Evolutionary conservation across 2,329 filamentous ascomycete species (phyloP), one percentile per base, ranked within the genome.

Genomic region (Raffaelea deltoideospora): DNA sequence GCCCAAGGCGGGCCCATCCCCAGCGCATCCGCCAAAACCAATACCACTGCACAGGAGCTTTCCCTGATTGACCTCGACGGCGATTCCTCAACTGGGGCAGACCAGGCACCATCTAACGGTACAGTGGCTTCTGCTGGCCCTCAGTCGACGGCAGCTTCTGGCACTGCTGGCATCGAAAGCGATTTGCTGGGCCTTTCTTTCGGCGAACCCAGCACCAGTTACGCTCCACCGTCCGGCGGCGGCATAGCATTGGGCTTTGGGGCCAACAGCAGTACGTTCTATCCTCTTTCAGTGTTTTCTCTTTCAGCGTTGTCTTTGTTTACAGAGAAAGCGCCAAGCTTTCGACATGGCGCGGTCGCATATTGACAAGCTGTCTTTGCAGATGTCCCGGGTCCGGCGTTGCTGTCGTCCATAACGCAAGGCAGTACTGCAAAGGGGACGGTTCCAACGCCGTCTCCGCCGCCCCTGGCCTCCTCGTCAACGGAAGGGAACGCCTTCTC

Each of bases 21-120:
- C 13, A 32, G 23, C 20, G 19, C 49, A 4, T 40, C 11, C 10
- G 48, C 11, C 27, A 38, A 9, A 76, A 72, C 18, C 79, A 72
- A 42, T 74, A 75, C 41, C 68, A 72, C 43, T 66, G 79, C 33
- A 64, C 68, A 85, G 49, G 87, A 95, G 55, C 61, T 95, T 18
- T 96, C 90, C 5, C 61, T 98, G 44, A 98, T 98, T 50, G 90
- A 98, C 53, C 87, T 98, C 50, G 83, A 80, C 41, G 78, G 57
- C 5, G 71, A 76, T 23, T 34, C 36, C 19, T 27, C 30, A 19
- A 10, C 19, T 11, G n/a, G n/a, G n/a, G n/a, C n/a, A n/a, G 19
- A 19, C 15, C 46, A 74, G 14, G 75, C 77, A 15, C 39, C 33
- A 28, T 60, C 68, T 29, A 64, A 63, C 38, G 62, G 65, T 31